Evolutionary conservation across 768 basidiomycete genomes (phyloP).

Genomic region (Lanmaoa pseudosensibilis): DNA sequence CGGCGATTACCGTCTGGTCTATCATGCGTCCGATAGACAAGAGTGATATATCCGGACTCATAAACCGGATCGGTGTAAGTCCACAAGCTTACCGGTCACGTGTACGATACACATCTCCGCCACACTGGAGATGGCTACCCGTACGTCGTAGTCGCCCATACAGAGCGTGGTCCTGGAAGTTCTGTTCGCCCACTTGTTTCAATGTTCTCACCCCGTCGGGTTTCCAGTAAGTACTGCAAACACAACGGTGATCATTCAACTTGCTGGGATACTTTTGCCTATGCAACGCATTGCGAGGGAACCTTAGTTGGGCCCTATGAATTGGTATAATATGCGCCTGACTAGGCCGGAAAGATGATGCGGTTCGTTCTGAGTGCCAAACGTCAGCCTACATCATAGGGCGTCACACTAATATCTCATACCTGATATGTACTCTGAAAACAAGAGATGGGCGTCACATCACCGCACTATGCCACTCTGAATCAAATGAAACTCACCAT

Average conservation of each 20-base stretch:
- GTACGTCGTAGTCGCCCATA: too few relatives aligned
- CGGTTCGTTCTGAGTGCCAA: conserved; percentile 54
- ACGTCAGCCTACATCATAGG: conserved; percentile 1
- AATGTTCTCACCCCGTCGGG: too few relatives aligned
- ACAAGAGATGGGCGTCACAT: conserved; percentile 1
- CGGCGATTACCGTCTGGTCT: neutral
- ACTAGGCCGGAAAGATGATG: conserved; percentile 82
- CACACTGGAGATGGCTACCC: too few relatives aligned
- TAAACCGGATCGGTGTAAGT: too few relatives aligned
- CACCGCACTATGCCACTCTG: neutral
- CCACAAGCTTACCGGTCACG: too few relatives aligned
- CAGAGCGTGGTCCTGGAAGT: too few relatives aligned
- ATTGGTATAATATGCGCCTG: conserved; percentile 80
- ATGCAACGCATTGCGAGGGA: neutral
- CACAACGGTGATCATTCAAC: neutral
- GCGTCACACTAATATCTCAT: neutral
- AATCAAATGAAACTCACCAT: conserved; percentile 52
- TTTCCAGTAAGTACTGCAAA: neutral
- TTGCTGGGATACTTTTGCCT: neutral
- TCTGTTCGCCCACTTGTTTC: too few relatives aligned
- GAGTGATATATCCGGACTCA: neutral
- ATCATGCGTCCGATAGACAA: neutral
- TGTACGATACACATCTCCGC: too few relatives aligned
- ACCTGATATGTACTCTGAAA: conserved; percentile 76
- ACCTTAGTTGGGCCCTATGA: conserved; percentile 77